Conservation (phyloP, 2,329 filamentous ascomycete genomes). For the Alternaria rosae region DNA sequence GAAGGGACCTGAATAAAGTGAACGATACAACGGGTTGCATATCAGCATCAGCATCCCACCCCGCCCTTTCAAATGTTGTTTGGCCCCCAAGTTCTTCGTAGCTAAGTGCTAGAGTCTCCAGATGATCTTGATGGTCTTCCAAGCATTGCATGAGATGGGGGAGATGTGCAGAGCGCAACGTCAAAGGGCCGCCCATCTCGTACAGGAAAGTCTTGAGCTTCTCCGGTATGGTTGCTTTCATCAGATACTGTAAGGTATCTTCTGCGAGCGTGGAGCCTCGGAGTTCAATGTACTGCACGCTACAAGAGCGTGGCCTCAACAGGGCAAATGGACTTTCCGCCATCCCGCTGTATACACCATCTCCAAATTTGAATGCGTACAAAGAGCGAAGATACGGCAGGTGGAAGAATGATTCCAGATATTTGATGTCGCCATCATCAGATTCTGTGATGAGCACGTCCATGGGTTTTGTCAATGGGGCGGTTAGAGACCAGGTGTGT, state of each 20-base stretch:
- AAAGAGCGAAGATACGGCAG: background rate
- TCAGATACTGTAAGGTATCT: background rate
- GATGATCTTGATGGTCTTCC: background rate
- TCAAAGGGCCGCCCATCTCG: background rate
- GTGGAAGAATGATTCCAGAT: background rate
- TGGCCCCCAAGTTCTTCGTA: background rate
- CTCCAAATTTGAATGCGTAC: background rate
- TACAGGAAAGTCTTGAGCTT: background rate
- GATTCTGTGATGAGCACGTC: background rate
- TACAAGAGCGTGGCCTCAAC: background rate
- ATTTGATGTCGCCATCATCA: background rate
- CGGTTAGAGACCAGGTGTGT: background rate
- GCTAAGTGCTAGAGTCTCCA: background rate
- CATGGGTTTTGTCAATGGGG: background rate
- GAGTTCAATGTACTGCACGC: background rate
- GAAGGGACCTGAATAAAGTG: background rate
- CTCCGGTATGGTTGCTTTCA: background rate
- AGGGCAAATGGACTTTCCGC: background rate
- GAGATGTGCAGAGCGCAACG: background rate
- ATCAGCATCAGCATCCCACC: too few relatives aligned
- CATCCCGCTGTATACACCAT: too few relatives aligned
- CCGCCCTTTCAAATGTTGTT: too few relatives aligned
- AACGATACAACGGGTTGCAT: too few relatives aligned
- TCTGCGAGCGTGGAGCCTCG: background rate
- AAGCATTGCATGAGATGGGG: background rate